Base-by-base conservation (phyloP, 1,284 basidiomycete species). In the Trametes versicolor region DNA sequence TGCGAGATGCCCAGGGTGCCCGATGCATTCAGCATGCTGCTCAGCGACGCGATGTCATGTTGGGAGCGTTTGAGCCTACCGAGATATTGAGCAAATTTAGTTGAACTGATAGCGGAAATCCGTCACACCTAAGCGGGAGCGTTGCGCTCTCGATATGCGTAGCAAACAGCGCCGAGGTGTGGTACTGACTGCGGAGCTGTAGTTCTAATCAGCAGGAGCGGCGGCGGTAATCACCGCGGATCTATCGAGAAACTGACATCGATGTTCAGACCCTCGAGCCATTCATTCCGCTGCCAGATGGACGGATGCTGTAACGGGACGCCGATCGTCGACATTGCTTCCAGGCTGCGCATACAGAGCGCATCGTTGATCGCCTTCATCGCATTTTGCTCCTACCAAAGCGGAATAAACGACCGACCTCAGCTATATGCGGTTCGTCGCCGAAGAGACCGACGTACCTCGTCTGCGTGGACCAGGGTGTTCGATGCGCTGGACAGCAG, bases 61-160 rank as follows among this genome's bases (percentile, higher is more conserved):
- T 71, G 66, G 19, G 74, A 72, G 3, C 64, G 68, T 64, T 80
- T 82, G 64, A 85, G 66, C 45, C 88, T 81, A 47, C n/a, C 25
- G 17, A 13, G 8, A 21, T 27, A 9, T 43, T n/a, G 37, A 49
- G n/a, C 49, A 57, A 47, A 45, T 41, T 59, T 48, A 0, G 15
- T 37, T n/a, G 7, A 17, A 23, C n/a, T 59, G 39, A 21, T 19
- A 48, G 32, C 4, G 19, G 15, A 61, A 43, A 36, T 19, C 17
- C 6, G 27, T 62, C 79, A 49, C 67, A 90, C 90, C 91, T 84
- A 39, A 90, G 72, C 2, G 90, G 87, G 37, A 92, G 79, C 2
- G 91, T 93, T 15, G 78, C 80, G 36, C 79, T 87, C 66, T 93
- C 90, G 17, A 92, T 78, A 68, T 90, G 85, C n/a, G 89, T 78